These are phyloP conservation scores for Phylloporus arenicola DNA, from an alignment of 768 basidiomycete species.

Conservation along the genomic window DNA sequence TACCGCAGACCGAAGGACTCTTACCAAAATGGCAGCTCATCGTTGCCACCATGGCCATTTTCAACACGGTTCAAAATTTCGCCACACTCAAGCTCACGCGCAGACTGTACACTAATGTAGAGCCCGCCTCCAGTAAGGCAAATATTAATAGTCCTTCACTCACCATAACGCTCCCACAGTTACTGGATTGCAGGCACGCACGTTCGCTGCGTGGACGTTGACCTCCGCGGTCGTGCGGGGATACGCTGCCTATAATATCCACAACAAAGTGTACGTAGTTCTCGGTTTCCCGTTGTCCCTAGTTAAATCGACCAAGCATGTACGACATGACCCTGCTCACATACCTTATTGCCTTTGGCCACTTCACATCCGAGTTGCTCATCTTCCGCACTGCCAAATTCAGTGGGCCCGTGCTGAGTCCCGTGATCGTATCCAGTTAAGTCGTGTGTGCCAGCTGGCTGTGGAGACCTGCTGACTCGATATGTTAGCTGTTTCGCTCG, in stretches of 20 bases:
- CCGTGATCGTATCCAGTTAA: slow-evolving; percentile 81
- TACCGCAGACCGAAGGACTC: slow-evolving; percentile 62
- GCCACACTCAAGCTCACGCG: slow-evolving; percentile 71
- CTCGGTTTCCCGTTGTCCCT: not conserved
- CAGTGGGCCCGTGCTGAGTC: slow-evolving; percentile 55
- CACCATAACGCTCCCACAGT: slow-evolving; percentile 42
- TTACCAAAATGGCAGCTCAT: slow-evolving; percentile 88
- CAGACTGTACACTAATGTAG: slow-evolving; percentile 57
- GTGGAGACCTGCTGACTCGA: slow-evolving; percentile 6
- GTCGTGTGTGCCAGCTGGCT: slow-evolving; percentile 30
- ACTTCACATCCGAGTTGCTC: slow-evolving; percentile 82
- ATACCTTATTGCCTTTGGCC: slow-evolving; percentile 85
- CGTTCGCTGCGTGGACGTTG: slow-evolving; percentile 90
- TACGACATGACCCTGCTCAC: slow-evolving; percentile 87
- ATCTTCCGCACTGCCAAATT: slow-evolving; percentile 74
- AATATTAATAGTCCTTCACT: not conserved
- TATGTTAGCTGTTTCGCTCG: slow-evolving; percentile 52
- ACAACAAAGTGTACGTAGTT: slow-evolving; percentile 64
- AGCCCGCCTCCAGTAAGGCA: slow-evolving; percentile 35
- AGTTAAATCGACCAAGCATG: slow-evolving; percentile 43
- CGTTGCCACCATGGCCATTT: slow-evolving; percentile 68
- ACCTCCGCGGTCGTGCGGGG: slow-evolving; percentile 76
- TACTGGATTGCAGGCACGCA: slow-evolving; percentile 78
- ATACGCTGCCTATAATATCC: slow-evolving; percentile 88
- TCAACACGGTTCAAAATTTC: slow-evolving; percentile 86